Base-by-base conservation (phyloP, 2,329 filamentous ascomycete genomes). In the Botryotinia convoluta region DNA sequence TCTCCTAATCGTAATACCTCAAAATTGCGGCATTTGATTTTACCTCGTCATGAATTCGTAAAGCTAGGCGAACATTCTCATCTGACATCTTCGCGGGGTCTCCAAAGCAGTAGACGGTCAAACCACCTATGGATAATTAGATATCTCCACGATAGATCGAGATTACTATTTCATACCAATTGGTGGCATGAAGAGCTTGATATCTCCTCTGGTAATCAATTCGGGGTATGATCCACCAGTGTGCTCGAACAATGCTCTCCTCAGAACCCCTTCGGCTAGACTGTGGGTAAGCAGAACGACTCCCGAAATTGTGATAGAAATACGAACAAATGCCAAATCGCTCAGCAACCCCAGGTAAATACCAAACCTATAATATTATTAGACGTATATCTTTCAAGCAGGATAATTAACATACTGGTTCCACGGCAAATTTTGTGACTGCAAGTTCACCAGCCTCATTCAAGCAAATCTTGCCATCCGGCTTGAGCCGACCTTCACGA, bases 31-130 rank as follows among this genome's bases (percentile, higher is more conserved):
- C 37, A 72, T 72, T 72, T 72, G 35, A 68, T 45, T 62, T 78
- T 75, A 80, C 79, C 77, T 81, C 91, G 79, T 93, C 91, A 81
- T 93, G 96, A 64, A 98, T 91, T 77, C 96, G 91, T 74, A 98
- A 86, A 22, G 96, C 94, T 60, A 98, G 86, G 74, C 89, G 90
- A 73, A 91, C 91, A 71, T 91, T 93, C 64, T 94, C 91, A 81
- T 98, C 93, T 8, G 94, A 93, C 89, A 98, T 96, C 81, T 96
- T 97, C 71, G 93, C 93, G 32, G 95, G 94, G 78, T 98, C 94
- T 62, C 96, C 96, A 81, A 99, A 99, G 83, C 94, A 96, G 84
- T 99, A 98, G 14, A 98, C 96, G 0, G 96, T 98, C 77, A 98
- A 84, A 14, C 95, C 96, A 75, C 79, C 79, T 80, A 65, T 39